A percentile compares a stretch with the other conserved stretches of the same genome.
phyloP scores from a whole-genome alignment of 2,329 filamentous ascomycete species.

The Tetracladium maxilliforme region DNA sequence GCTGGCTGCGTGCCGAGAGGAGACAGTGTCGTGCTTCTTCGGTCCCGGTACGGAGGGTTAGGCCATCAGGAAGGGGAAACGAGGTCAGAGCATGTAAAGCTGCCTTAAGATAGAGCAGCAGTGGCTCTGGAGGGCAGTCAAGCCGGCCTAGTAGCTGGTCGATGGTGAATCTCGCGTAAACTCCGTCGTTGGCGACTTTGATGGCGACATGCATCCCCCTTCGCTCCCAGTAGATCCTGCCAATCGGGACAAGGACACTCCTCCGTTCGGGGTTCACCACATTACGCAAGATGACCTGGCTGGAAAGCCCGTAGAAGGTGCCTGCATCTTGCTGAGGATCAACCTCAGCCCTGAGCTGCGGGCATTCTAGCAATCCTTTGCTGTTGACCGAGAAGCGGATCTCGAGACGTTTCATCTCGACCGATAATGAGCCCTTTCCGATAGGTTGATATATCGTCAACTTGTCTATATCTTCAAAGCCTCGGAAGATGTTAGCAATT shows the following conservation, averaged over 20 bases:
- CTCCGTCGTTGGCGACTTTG: conserved; percentile 15
- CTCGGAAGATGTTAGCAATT: conserved; percentile 27
- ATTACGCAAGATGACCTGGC: conserved; percentile 41
- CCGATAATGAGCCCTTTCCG: conserved; percentile 12
- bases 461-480: conserved; percentile 28
- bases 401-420: conserved; percentile 37
- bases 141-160: conserved; percentile 38
- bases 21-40: conserved; percentile 42
- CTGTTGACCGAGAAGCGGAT: conserved; percentile 36
- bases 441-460: conserved; percentile 33
- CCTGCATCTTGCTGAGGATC: conserved; percentile 43
- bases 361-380: conserved; percentile 24
- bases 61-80: conserved; percentile 35
- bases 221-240: conserved; percentile 14
- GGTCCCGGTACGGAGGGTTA: conserved; percentile 42
- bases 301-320: conserved; percentile 41
- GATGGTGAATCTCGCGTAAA: conserved; percentile 34
- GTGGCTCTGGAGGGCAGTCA: conserved; percentile 39
- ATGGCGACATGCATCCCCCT: conserved; percentile 26
- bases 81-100: conserved; percentile 46
- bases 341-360: conserved; percentile 33
- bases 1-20: conserved; percentile 30
- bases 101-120: conserved; percentile 39
- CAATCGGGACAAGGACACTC: conserved; percentile 38
- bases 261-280: conserved; percentile 20